These are phyloP conservation scores for Evansstolkia leycettana DNA, from an alignment of 495 filamentous ascomycete species.

Conservation along the genomic window DNA sequence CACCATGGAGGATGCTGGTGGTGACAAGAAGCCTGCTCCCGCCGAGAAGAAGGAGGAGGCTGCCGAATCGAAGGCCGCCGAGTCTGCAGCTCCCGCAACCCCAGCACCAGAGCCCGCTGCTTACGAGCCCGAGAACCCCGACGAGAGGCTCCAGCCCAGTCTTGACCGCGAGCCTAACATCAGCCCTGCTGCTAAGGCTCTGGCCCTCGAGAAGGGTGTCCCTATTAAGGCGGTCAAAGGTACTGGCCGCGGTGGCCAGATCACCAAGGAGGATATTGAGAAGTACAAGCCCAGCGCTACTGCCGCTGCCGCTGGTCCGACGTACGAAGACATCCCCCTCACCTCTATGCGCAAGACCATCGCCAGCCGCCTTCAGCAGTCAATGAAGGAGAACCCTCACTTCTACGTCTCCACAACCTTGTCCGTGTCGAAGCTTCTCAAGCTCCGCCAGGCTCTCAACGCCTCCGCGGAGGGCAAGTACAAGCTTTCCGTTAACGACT, in stretches of 20 bases:
- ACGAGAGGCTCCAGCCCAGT: constrained; percentile 67
- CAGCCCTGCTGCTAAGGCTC: constrained; percentile 61
- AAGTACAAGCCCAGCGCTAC: constrained; percentile 51
- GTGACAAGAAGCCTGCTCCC: constrained; percentile 51
- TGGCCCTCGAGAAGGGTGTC: constrained; percentile 81
- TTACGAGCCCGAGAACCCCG: constrained; percentile 60
- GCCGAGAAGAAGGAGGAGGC: constrained; percentile 50
- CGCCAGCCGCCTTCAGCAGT: constrained; percentile 79
- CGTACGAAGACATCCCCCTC: constrained; percentile 75
- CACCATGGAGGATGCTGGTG: constrained; percentile 80
- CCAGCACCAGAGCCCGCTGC: constrained; percentile 44
- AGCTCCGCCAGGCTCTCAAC: constrained; percentile 92
- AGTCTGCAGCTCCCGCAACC: constrained; percentile 46
- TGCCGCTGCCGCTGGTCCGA: constrained; percentile 43
- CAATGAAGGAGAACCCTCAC: constrained; percentile 85
- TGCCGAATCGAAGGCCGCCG: constrained; percentile 40
- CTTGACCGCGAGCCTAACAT: constrained; percentile 68
- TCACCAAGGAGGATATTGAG: constrained; percentile 88
- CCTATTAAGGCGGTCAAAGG: constrained; percentile 72
- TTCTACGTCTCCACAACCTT: constrained; percentile 87
- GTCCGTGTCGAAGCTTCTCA: constrained; percentile 87
- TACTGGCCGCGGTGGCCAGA: constrained; percentile 71
- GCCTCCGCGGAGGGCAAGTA: constrained; percentile 77
- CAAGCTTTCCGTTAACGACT: constrained; percentile 99
- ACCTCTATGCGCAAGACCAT: constrained; percentile 97